phyloP scores from a whole-genome alignment of 2,329 filamentous ascomycete genomes.

The Samsoniella hepiali region DNA sequence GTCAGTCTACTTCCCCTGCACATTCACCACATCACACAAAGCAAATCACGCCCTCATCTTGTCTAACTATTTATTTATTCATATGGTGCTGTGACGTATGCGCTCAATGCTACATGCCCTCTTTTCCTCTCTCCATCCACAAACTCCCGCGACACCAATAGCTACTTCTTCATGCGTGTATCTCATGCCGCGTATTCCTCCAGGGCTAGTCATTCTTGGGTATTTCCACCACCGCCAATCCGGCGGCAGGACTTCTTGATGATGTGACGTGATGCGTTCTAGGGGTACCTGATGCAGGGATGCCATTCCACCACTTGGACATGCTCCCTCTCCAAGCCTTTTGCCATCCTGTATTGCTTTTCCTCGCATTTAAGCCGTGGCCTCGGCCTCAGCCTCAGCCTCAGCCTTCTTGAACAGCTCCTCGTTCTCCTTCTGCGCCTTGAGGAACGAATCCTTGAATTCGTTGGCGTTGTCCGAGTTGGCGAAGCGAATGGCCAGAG shows the following conservation, averaged over 20 bases:
- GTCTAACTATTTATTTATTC: conserved; percentile 14
- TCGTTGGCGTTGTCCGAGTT: conserved; percentile 97
- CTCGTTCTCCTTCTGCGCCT: conserved; percentile 96
- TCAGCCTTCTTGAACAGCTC: conserved; percentile 64
- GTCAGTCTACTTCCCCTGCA: neutral
- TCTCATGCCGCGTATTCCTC: conserved; percentile 1
- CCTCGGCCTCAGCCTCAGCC: conserved; percentile 29
- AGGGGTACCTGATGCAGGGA: conserved; percentile 4
- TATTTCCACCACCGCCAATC: conserved; percentile 15
- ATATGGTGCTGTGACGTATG: conserved; percentile 18
- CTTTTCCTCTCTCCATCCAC: neutral
- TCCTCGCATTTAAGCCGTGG: conserved; percentile 21
- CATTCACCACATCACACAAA: neutral
- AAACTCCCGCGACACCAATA: conserved; percentile 3
- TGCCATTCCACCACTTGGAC: neutral
- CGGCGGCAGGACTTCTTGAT: conserved; percentile 10
- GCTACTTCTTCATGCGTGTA: neutral
- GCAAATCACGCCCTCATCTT: neutral
- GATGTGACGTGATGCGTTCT: conserved; percentile 16
- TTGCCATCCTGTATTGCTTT: neutral
- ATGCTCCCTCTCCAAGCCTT: neutral
- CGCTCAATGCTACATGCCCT: conserved; percentile 19
- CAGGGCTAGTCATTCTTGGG: conserved; percentile 15
- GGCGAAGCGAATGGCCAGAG: conserved; percentile 93
- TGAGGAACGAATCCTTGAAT: conserved; percentile 97